Conservation (phyloP, 2,329 filamentous ascomycete genomes). For the Nemania sp. region DNA sequence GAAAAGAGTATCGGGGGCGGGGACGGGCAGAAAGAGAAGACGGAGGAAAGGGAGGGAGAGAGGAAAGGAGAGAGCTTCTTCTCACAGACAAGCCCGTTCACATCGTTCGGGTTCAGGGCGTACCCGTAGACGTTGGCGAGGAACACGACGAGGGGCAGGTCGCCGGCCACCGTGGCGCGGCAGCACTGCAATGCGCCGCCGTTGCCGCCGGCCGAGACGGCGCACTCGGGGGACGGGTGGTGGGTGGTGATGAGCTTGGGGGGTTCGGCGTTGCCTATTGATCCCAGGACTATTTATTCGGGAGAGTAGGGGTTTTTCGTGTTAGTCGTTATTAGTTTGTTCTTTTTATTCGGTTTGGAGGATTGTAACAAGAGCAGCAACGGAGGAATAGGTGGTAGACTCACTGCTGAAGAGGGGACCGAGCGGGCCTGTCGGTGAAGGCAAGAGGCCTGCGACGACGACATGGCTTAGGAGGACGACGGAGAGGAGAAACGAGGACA, state of each 20-base stretch:
- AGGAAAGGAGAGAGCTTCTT: too few species aligned
- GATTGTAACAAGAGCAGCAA: too few species aligned
- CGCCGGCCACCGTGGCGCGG: constrained; percentile 36
- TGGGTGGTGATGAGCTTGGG: constrained; percentile 35
- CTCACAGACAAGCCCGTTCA: constrained; percentile 41
- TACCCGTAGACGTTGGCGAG: constrained; percentile 39
- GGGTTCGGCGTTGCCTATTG: constrained; percentile 33
- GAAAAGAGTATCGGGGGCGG: neutral
- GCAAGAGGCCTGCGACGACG: constrained; percentile 5
- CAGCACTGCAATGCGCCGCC: constrained; percentile 40
- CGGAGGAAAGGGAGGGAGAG: too few species aligned
- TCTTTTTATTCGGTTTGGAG: too few species aligned
- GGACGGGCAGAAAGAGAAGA: too few species aligned
- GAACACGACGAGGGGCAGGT: constrained; percentile 37
- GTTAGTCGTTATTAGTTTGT: too few species aligned
- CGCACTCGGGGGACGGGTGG: constrained; percentile 37
- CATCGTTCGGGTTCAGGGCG: constrained; percentile 38
- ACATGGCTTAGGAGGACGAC: constrained; percentile 2
- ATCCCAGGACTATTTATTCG: constrained; percentile 30
- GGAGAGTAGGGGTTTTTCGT: neutral
- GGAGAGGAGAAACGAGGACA: constrained; percentile 3
- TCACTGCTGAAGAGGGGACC: constrained; percentile 25
- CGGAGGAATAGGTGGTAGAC: neutral
- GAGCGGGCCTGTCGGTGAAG: constrained; percentile 15
- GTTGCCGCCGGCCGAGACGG: constrained; percentile 37